Conservation (phyloP, 73 alveolate species). For the Effrenium voratum region DNA sequence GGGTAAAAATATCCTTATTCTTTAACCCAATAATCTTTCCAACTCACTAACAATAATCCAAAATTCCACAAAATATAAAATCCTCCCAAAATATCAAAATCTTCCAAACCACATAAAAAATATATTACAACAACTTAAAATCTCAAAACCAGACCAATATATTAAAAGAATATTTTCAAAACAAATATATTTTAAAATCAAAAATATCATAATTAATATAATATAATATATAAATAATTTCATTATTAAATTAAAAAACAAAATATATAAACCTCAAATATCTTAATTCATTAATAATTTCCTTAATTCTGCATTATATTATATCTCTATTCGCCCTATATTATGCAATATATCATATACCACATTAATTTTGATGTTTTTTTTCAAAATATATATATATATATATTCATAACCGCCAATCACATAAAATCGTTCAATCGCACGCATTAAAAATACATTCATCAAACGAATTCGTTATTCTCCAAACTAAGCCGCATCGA, state of each 20-base stretch:
- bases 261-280: neutral
- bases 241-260: neutral
- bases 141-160: neutral
- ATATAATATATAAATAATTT: neutral
- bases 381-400: neutral
- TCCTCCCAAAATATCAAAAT: neutral
- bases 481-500: too few species aligned
- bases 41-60: too few species aligned
- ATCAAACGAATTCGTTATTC: neutral
- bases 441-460: neutral
- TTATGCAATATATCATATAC: neutral
- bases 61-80: too few species aligned
- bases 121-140: neutral
- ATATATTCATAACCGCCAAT: too few species aligned
- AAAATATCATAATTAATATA: neutral
- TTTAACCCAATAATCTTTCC: neutral
- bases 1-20: neutral
- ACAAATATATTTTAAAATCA: neutral
- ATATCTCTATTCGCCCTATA: neutral
- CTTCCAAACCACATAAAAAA: neutral
- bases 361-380: too few species aligned
- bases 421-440: too few species aligned
- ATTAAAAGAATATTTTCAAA: neutral
- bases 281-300: neutral
- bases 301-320: neutral